Conservation (phyloP, 2,329 filamentous ascomycete species). For the Chaetomium sp. region DNA sequence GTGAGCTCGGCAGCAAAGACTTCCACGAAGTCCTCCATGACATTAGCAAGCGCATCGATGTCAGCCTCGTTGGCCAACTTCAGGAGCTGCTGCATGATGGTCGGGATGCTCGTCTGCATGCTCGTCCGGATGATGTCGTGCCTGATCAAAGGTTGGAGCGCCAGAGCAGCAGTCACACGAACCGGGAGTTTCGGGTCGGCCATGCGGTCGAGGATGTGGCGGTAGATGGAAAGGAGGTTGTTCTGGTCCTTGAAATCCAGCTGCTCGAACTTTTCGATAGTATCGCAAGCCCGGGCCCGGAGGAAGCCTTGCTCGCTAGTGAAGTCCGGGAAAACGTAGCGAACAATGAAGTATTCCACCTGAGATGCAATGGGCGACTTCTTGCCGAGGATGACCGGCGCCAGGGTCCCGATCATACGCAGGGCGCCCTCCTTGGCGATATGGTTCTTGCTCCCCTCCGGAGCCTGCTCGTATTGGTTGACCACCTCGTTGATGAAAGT, state of each 20-base stretch:
- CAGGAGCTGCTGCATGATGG: constrained; percentile 98
- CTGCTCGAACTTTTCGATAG: constrained; percentile 96
- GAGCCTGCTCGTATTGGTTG: constrained; percentile 82
- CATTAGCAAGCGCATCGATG: constrained; percentile 93
- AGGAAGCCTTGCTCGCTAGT: constrained; percentile 89
- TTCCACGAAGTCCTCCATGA: constrained; percentile 99
- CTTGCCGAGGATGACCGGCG: constrained; percentile 92
- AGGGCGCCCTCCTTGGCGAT: constrained; percentile 95
- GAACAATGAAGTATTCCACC: constrained; percentile 97
- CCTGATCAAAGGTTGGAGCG: constrained; percentile 90
- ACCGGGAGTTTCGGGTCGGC: constrained; percentile 91
- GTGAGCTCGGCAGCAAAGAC: constrained; percentile 97
- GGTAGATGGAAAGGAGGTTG: constrained; percentile 94
- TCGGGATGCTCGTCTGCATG: constrained; percentile 97
- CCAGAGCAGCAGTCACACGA: constrained; percentile 88
- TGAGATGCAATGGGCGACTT: constrained; percentile 98
- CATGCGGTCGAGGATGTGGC: constrained; percentile 96
- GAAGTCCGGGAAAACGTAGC: constrained; percentile 98
- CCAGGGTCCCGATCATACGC: constrained; percentile 94
- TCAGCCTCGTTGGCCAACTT: constrained; percentile 98
- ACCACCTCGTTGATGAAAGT: constrained; percentile 95
- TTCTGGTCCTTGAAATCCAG: constrained; percentile 95
- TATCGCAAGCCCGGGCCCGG: constrained; percentile 92
- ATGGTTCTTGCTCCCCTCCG: constrained; percentile 88
- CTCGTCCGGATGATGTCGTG: constrained; percentile 91